phyloP scores from a whole-genome alignment of 495 filamentous ascomycete species.

The Neurospora sp. region DNA sequence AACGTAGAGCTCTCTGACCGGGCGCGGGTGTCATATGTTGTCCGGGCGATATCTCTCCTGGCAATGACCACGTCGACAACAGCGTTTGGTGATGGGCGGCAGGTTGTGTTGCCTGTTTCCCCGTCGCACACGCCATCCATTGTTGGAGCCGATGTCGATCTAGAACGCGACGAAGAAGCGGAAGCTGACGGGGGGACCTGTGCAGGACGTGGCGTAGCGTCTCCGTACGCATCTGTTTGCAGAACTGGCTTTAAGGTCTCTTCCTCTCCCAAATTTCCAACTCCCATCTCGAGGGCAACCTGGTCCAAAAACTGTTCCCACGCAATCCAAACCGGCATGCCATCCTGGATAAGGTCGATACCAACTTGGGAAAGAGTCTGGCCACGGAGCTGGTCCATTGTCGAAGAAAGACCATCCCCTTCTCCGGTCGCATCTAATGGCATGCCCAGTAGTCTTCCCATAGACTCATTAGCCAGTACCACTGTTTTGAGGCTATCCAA shows the following conservation, averaged over 20 bases:
- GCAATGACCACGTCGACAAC: conserved; percentile 50
- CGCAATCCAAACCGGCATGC: conserved; percentile 39
- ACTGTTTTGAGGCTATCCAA: conserved; percentile 53
- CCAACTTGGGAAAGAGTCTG: conserved; percentile 50
- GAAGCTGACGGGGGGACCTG: neutral
- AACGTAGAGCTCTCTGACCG: conserved; percentile 23
- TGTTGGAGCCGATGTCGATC: neutral
- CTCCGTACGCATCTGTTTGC: conserved; percentile 3
- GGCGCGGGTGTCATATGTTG: conserved; percentile 13
- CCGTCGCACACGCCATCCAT: conserved; percentile 7
- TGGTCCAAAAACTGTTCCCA: conserved; percentile 48
- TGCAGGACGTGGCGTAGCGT: conserved; percentile 6
- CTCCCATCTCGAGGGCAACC: conserved; percentile 36
- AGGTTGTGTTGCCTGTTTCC: conserved; percentile 6
- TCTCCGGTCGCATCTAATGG: conserved; percentile 22
- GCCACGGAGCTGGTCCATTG: conserved; percentile 42
- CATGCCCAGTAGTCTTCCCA: conserved; percentile 52
- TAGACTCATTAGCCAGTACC: conserved; percentile 60
- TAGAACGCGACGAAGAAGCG: neutral
- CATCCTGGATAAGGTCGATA: conserved; percentile 51
- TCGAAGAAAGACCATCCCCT: conserved; percentile 17
- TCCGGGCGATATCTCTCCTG: conserved; percentile 16
- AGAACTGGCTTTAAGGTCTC: neutral
- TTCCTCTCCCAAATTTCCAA: conserved; percentile 8
- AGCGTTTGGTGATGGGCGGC: conserved; percentile 33